Percentiles rank a stretch among this genome's conserved stretches.
phyloP scores from a whole-genome alignment of 768 basidiomycete genomes.

The Xerocomellus chrysenteron region DNA sequence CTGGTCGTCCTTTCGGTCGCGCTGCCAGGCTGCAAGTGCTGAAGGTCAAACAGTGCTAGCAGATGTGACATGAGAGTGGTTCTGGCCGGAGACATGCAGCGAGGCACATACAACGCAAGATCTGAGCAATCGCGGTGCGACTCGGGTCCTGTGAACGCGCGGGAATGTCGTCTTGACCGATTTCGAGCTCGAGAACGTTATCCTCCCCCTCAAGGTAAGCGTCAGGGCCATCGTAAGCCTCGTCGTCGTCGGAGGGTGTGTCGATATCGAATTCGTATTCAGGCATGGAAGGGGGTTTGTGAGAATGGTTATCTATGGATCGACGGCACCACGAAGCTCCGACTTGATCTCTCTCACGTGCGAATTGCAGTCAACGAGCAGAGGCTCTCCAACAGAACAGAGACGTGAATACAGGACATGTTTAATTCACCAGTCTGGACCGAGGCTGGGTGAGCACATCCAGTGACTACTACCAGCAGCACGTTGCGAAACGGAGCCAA shows the following conservation, averaged over 20 bases:
- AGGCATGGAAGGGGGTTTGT: constrained; percentile 14
- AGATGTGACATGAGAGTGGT: constrained; percentile 2
- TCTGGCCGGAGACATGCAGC: neutral
- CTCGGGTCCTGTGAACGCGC: neutral
- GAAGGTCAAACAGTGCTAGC: constrained; percentile 31
- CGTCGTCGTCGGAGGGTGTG: constrained; percentile 23
- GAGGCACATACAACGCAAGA: constrained; percentile 29
- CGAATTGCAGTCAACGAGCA: too few relatives aligned
- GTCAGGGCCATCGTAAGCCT: constrained; percentile 35
- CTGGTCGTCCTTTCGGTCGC: constrained; percentile 7
- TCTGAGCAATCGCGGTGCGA: constrained; percentile 22
- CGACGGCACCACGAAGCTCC: neutral
- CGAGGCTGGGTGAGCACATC: too few relatives aligned
- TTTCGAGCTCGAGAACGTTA: constrained; percentile 35
- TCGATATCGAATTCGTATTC: constrained; percentile 21
- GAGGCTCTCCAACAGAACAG: too few relatives aligned
- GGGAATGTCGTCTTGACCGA: constrained; percentile 22
- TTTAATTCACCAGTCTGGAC: too few relatives aligned
- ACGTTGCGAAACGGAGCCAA: neutral
- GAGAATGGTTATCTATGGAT: constrained; percentile 5
- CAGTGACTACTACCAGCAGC: too few relatives aligned
- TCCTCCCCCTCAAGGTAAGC: constrained; percentile 36
- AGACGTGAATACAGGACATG: too few relatives aligned
- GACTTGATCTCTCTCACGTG: neutral
- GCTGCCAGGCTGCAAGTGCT: constrained; percentile 19